phyloP scores from a whole-genome alignment of 176 grass and related monocot genomes.

The Lolium rigidum region DNA sequence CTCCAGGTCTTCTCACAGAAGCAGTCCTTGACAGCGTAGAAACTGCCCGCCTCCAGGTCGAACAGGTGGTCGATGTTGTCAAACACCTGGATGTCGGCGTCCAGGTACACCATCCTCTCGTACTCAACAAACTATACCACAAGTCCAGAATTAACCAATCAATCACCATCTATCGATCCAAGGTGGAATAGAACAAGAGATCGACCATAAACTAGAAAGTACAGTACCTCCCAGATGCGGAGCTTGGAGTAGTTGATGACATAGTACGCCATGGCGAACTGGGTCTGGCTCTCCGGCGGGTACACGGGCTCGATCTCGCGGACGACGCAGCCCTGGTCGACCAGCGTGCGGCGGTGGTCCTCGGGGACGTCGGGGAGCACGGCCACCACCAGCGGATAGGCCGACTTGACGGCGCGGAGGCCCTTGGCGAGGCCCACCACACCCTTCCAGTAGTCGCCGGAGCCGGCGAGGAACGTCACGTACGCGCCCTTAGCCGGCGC shows the following conservation, averaged over 20 bases:
- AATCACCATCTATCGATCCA: not conserved
- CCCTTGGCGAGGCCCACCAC: constrained; percentile 80
- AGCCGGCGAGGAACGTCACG: constrained; percentile 77
- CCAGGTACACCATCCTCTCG: constrained; percentile 78
- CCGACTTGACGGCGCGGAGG: constrained; percentile 51
- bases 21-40: constrained; percentile 87
- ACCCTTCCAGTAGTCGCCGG: constrained; percentile 88
- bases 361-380: constrained; percentile 72
- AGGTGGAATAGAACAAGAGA: not conserved
- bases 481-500: constrained; percentile 42
- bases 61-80: constrained; percentile 79
- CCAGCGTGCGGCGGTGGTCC: constrained; percentile 49
- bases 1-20: constrained; percentile 97
- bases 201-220: no score
- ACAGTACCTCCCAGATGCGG: constrained; percentile 88
- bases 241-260: constrained; percentile 99
- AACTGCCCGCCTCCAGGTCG: constrained; percentile 42
- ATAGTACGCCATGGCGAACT: constrained; percentile 92
- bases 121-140: constrained; percentile 70
- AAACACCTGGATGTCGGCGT: constrained; percentile 79
- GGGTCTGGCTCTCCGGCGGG: constrained; percentile 70
- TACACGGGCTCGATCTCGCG: constrained; percentile 76
- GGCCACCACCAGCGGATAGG: constrained; percentile 78
- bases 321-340: constrained; percentile 62
- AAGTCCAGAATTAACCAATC: no score